Base-by-base conservation (phyloP, 106 monocot species). In the Platanthera guangdongensis region DNA sequence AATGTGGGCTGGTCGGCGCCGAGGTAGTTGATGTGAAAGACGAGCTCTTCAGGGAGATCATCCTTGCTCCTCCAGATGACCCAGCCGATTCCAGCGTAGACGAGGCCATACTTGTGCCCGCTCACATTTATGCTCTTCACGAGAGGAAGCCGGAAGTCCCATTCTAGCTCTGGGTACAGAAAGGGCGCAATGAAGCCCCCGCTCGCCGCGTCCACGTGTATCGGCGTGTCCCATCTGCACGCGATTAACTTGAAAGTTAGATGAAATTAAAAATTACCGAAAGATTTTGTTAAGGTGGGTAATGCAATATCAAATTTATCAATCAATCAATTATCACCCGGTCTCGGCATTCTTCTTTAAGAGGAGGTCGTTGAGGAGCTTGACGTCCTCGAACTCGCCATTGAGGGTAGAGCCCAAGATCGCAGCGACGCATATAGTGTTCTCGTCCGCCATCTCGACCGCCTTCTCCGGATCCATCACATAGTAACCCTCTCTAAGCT, bases 81-180 rank as follows among this genome's bases (percentile, higher is more conserved):
- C 95, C 95, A 96, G 3, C 95, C 95, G 9, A 96, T 84, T 7
- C 95, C 95, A 4, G 95, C 84, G 54, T 96, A 96, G 13, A 96
- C 95, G 9, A 93, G 86, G 1, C 92, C 95, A 16, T 96, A 96
- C 71, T 96, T 96, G 84, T 96, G 95, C 25, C 95, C 95, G 55
- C 95, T 96, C 0, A 96, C 95, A 39, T 96, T 96, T 68, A 96
- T 93, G 76, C 92, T 93, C 84, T 90, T 96, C 77, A 96, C 95
- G 74, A 92, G 62, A 5, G 95, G 89, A 59, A 96, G 74, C 19
- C 92, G 75, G 80, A 96, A 96, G 70, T 96, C 95, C 95, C 95
- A 96, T 54, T 93, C 95, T 13, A 96, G 74, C 73, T 96, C 88
- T 3, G 95, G 95, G 85, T 93, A 87, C 52, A 96, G 54, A 74